Base-by-base conservation (phyloP, 1,284 basidiomycete species). In the Boletus mariae region DNA sequence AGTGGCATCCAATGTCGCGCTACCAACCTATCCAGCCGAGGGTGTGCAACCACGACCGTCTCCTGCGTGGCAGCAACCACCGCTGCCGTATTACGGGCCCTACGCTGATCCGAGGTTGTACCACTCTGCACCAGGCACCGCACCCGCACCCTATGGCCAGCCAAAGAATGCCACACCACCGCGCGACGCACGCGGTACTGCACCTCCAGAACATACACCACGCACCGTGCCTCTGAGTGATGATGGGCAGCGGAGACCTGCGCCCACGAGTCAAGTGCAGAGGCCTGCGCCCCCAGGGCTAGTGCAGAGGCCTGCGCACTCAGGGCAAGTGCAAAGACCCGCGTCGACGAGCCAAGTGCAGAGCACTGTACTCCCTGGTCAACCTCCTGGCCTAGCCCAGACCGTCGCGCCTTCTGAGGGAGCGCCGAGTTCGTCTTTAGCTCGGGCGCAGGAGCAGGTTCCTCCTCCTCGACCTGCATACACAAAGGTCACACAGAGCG, bases 51-150 rank as follows among this genome's bases (percentile, higher is more conserved):
- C 49, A 2, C 63, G 46, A 13, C 10, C 51, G 3, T 45, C 32
- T 25, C 59, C 59, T 1, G n/a, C 52, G 0, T 60, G 61, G 59
- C 59, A 46, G 11, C 53, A 42, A 4, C 10, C 43, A 4, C 60
- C 51, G 32, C 45, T 41, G 12, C 52, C 42, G 2, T 34, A 54
- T 0, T 52, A 42, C 10, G 34, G 45, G 2, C 40, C 47, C 1
- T 45, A 34, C 12, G 7, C 35, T 8, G 25, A 38, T 5, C 13
- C 42, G 29, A 46, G 48, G 23, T 52, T 56, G 54, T 28, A 49
- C 38, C 47, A 61, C 23, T 45, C 53, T 1, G 8, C 34, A 1
- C 55, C 41, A 8, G 35, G 46, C 5, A 0, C 26, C 7, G 35
- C 35, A 17, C 35, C 35, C 7, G 5, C 13, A 1, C 48, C 38